Evolutionary conservation across 805 yeast genomes (phyloP).

Genomic region (Myxozyma melibiosi): DNA sequence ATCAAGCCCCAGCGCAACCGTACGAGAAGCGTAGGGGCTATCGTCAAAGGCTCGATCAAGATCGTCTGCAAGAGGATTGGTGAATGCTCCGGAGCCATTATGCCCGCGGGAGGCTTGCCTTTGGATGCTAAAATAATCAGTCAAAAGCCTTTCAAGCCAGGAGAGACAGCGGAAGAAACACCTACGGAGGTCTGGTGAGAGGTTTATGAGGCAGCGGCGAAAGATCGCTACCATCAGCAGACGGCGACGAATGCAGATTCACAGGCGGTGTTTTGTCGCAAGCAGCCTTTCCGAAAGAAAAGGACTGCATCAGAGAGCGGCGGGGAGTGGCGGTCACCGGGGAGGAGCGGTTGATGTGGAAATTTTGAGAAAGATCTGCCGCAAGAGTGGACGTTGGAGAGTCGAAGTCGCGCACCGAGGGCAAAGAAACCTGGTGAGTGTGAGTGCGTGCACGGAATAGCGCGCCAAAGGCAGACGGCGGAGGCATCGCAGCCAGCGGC

Average conservation of each 20-base stretch:
- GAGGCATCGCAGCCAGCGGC: slow-evolving; percentile 33
- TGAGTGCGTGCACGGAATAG: slow-evolving; percentile 10
- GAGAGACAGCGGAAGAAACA: no score
- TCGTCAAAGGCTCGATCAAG: slow-evolving; percentile 17
- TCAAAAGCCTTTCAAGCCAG: no score
- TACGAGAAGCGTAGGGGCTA: slow-evolving; percentile 9
- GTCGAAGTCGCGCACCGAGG: slow-evolving; percentile 31
- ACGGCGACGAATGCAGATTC: slow-evolving; percentile 25
- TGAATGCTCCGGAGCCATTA: slow-evolving; percentile 1
- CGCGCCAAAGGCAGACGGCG: slow-evolving; percentile 21
- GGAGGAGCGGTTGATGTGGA: slow-evolving; percentile 40
- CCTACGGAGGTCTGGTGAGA: slow-evolving; percentile 5
- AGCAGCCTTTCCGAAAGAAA: slow-evolving; percentile 30
- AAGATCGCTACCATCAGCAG: slow-evolving; percentile 24
- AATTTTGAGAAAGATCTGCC: slow-evolving; percentile 44
- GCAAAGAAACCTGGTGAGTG: slow-evolving; percentile 25
- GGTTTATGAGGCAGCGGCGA: slow-evolving; percentile 33
- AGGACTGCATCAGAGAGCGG: slow-evolving; percentile 39
- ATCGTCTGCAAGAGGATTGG: not conserved
- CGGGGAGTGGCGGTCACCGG: slow-evolving; percentile 43
- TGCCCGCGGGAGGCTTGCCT: no score
- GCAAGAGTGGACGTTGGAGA: slow-evolving; percentile 42
- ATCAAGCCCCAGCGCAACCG: slow-evolving; percentile 23
- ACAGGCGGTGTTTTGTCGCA: slow-evolving; percentile 25
- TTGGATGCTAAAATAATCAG: no score